phyloP scores from a whole-genome alignment of 2,329 filamentous ascomycete genomes.

The Cordyceps cicadae region DNA sequence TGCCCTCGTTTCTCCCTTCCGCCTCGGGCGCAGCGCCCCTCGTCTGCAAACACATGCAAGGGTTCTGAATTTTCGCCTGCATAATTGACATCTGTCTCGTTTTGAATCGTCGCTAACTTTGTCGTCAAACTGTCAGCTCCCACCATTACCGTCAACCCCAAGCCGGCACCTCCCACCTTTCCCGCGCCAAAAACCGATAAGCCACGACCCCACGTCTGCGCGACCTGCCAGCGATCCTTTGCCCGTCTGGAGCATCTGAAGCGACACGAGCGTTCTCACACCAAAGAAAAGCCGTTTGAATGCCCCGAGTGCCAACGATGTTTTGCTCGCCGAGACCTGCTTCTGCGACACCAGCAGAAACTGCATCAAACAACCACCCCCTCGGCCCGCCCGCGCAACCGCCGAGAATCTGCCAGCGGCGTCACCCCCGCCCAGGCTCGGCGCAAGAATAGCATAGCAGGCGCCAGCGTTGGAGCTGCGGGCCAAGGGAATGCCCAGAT shows the following conservation, averaged over 20 bases:
- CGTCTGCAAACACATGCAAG: too few species aligned
- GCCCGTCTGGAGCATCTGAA: constrained; percentile 94
- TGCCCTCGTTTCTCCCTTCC: neutral
- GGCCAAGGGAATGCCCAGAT: constrained; percentile 48
- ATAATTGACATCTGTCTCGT: neutral
- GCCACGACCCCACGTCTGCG: constrained; percentile 88
- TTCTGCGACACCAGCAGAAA: constrained; percentile 96
- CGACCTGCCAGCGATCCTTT: constrained; percentile 84
- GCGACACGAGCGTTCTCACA: constrained; percentile 27
- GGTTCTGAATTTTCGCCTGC: neutral
- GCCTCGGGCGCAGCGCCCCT: neutral
- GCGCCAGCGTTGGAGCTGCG: constrained; percentile 33
- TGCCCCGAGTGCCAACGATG: constrained; percentile 91
- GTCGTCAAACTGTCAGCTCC: constrained; percentile 28
- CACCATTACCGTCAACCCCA: constrained; percentile 45
- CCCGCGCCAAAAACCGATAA: constrained; percentile 94
- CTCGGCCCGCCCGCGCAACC: constrained; percentile 75
- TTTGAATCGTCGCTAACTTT: neutral
- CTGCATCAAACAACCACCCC: constrained; percentile 88
- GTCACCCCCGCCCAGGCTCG: constrained; percentile 59
- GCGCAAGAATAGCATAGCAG: constrained; percentile 85
- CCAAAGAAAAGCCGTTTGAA: constrained; percentile 95
- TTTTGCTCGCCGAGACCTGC: constrained; percentile 85
- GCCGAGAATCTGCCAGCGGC: constrained; percentile 79
- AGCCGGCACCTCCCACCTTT: constrained; percentile 37